phyloP scores from a whole-genome alignment of 2,329 filamentous ascomycete genomes.

The Calycina herbarum region DNA sequence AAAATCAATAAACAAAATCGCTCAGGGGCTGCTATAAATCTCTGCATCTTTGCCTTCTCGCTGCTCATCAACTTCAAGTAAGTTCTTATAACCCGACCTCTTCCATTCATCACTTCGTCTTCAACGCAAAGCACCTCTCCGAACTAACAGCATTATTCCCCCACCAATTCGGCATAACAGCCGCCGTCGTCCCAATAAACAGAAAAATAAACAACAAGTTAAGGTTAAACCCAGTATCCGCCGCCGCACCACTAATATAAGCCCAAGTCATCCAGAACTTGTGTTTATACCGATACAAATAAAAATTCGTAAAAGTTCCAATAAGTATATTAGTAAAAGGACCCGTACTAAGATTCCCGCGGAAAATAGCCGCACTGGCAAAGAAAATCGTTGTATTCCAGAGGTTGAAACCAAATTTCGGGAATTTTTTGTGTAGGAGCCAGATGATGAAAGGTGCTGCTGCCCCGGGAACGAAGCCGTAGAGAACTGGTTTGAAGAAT shows the following conservation, averaged over 20 bases:
- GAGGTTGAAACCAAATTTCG: constrained; percentile 50
- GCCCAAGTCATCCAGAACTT: constrained; percentile 61
- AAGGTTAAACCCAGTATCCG: constrained; percentile 63
- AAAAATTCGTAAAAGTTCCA: constrained; percentile 60
- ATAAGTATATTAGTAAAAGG: constrained; percentile 57
- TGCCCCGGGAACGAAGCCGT: constrained; percentile 54
- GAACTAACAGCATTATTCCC: constrained; percentile 56
- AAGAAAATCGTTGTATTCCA: constrained; percentile 67
- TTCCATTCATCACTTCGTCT: constrained; percentile 15
- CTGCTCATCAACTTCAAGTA: no score
- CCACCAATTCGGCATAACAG: constrained; percentile 66
- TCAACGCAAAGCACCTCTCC: constrained; percentile 59
- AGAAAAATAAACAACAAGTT: constrained; percentile 61
- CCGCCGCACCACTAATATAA: constrained; percentile 61
- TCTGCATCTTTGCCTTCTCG: no score
- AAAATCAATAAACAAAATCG: no score
- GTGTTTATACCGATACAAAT: constrained; percentile 55
- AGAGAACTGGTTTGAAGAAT: constrained; percentile 49
- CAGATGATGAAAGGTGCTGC: constrained; percentile 49
- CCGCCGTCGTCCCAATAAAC: constrained; percentile 56
- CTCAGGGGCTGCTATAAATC: no score
- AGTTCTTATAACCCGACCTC: no score
- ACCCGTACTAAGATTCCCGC: constrained; percentile 61
- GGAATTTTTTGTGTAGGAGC: constrained; percentile 52
- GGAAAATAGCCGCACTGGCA: constrained; percentile 54